Conservation (phyloP, 1,284 basidiomycete species). For the Vanrija sp. region DNA sequence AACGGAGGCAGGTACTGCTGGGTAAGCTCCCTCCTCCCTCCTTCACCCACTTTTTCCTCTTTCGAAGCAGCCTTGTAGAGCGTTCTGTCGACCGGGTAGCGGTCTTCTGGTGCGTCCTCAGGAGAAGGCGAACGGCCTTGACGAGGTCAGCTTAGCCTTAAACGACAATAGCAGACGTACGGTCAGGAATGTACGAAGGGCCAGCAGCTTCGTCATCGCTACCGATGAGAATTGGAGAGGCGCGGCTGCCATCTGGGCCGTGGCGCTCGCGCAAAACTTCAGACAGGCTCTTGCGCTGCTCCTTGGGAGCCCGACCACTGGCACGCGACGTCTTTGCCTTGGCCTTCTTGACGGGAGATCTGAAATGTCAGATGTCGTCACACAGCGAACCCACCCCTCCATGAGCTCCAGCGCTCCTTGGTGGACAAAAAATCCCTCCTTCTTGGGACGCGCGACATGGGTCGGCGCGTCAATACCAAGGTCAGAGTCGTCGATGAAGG, state of each 20-base stretch:
- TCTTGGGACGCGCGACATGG: slow-evolving; percentile 86
- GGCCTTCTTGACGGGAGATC: slow-evolving; percentile 8
- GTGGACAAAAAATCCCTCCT: slow-evolving; percentile 90
- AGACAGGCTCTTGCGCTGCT: slow-evolving; percentile 12
- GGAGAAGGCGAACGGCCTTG: slow-evolving; percentile 12
- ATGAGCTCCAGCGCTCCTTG: slow-evolving; percentile 75
- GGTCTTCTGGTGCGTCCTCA: not conserved
- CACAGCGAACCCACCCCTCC: slow-evolving; percentile 31
- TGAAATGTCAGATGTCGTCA: not conserved
- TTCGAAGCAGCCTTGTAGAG: slow-evolving; percentile 28
- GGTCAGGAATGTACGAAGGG: not conserved
- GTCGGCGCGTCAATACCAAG: slow-evolving; percentile 83
- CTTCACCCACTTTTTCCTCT: slow-evolving; percentile 21
- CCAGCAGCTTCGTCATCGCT: slow-evolving; percentile 14
- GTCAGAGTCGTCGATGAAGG: slow-evolving; percentile 97
- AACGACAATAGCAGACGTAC: not conserved
- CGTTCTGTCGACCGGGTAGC: slow-evolving; percentile 20
- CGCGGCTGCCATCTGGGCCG: not conserved
- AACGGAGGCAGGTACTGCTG: slow-evolving; percentile 34
- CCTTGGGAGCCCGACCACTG: not conserved
- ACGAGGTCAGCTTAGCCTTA: not conserved
- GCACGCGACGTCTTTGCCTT: slow-evolving; percentile 7
- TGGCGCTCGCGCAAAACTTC: slow-evolving; percentile 5
- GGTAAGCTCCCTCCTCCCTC: not conserved
- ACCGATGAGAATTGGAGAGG: slow-evolving; percentile 14